These are phyloP conservation scores for Nakaseomyces sp. DNA, from an alignment of 1,139 yeast species.

Conservation along the genomic window DNA sequence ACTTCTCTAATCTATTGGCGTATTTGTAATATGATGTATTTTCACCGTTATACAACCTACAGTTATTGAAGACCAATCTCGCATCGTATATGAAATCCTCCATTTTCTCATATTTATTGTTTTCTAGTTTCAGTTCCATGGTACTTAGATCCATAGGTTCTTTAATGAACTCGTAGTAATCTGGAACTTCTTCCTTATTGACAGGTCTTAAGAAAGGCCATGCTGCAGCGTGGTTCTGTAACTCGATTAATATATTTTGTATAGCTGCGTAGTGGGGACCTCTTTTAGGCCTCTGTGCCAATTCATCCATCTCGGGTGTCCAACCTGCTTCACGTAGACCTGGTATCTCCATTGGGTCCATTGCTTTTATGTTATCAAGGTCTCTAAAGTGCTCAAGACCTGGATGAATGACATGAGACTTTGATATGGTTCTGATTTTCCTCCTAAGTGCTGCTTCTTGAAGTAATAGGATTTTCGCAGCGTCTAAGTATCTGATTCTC, in stretches of 20 bases:
- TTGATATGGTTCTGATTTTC: constrained; percentile 71
- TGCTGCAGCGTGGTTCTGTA: constrained; percentile 94
- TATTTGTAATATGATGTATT: constrained; percentile 84
- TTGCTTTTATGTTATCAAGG: constrained; percentile 39
- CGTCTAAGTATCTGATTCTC: constrained; percentile 75
- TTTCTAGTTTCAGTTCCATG: constrained; percentile 89
- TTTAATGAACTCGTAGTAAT: constrained; percentile 89
- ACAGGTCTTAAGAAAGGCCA: constrained; percentile 98
- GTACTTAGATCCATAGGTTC: constrained; percentile 99
- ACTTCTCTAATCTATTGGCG: constrained; percentile 87
- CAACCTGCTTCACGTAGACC: constrained; percentile 91
- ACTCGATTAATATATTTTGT: constrained; percentile 78
- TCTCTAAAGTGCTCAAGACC: constrained; percentile 71
- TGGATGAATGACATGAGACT: constrained; percentile 70
- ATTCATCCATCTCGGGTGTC: constrained; percentile 96
- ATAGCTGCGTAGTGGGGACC: constrained; percentile 92
- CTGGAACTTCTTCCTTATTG: constrained; percentile 87
- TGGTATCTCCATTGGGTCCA: constrained; percentile 73
- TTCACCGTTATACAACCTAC: constrained; percentile 82
- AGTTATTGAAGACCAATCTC: constrained; percentile 76
- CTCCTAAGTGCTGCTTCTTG: constrained; percentile 88
- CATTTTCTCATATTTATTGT: constrained; percentile 82
- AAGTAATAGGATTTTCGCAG: constrained; percentile 70
- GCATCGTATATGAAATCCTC: constrained; percentile 90
- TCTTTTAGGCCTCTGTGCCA: constrained; percentile 90